phyloP scores from a whole-genome alignment of 2,329 filamentous ascomycete species.

The Neofusicoccum cordaticola region DNA sequence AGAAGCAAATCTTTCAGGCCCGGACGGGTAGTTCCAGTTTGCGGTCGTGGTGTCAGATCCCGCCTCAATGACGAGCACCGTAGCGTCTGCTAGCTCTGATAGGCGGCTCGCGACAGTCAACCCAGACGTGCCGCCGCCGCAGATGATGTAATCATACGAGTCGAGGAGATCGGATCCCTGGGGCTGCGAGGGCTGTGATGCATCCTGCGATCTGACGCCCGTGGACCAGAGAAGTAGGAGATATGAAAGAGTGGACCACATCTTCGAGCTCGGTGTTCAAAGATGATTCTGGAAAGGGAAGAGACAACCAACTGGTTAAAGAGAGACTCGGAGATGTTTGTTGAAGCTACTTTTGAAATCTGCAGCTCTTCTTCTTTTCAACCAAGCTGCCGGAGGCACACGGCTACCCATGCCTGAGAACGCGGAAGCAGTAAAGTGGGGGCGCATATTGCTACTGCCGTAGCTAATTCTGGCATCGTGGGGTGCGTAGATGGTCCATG shows the following conservation, averaged over 20 bases:
- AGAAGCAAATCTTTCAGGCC: conserved; percentile 25
- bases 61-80: conserved; percentile 22
- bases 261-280: neutral
- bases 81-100: conserved; percentile 22
- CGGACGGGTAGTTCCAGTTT: conserved; percentile 26
- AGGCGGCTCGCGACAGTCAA: conserved; percentile 22
- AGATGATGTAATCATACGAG: conserved; percentile 18
- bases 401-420: neutral
- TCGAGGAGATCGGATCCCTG: neutral
- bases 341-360: neutral
- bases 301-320: neutral
- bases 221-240: neutral
- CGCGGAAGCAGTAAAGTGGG: neutral
- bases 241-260: neutral
- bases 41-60: conserved; percentile 25
- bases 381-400: neutral
- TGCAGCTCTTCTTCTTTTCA: neutral
- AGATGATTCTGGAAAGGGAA: neutral
- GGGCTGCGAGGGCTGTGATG: neutral
- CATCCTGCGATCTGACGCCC: neutral
- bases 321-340: no score
- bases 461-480: neutral
- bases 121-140: conserved; percentile 20
- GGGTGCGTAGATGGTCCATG: neutral
- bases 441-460: neutral